Evolutionary conservation across 2,329 filamentous ascomycete genomes (phyloP), one percentile per base, ranked within the genome.

Genomic region (Penicillium oxalicum): DNA sequence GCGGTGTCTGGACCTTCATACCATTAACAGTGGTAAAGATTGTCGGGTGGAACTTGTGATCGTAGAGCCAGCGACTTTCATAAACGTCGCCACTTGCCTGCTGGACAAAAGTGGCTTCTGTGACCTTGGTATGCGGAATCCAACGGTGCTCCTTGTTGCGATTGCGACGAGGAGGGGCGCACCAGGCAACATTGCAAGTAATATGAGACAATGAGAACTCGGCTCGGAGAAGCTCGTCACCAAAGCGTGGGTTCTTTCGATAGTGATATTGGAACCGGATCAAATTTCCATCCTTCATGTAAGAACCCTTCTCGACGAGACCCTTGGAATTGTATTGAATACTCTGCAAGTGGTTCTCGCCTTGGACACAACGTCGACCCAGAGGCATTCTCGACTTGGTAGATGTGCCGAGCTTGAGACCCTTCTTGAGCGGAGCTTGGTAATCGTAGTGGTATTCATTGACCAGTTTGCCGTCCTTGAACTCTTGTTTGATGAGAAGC

Each of bases 181-280:
- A 77, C 77, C 77, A 80, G 25, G 74, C 75, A 2, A 80, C 75
- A 11, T 74, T 78, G 54, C 73, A 75, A 36, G 70, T 77, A 52
- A 79, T 74, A 56, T 80, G 76, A 4, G 75, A 70, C 45, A 80
- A 67, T 0, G 74, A 70, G 52, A 77, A 80, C 51, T 80, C 78
- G 0, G 76, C 78, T 41, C 77, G 71, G 2, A 81, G 68, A n/a
- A 81, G 67, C 49, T 79, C 77, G 57, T 79, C 77, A 25, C 75
- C 75, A 48, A 76, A 78, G 33, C 71, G 73, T 9, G 76, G 73
- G 48, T 75, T 75, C 56, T 78, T 77, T 38, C 77, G 73, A 58
- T 81, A 80, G 53, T 75, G 72, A 47, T 77, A 78, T 50, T 75
- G 75, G 69, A 80, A 80, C 12, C 74, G 71, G 12, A 79, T 69